These are phyloP conservation scores for Phyllosticta ampelicida DNA, from an alignment of 2,329 filamentous ascomycete genomes.

Conservation along the genomic window DNA sequence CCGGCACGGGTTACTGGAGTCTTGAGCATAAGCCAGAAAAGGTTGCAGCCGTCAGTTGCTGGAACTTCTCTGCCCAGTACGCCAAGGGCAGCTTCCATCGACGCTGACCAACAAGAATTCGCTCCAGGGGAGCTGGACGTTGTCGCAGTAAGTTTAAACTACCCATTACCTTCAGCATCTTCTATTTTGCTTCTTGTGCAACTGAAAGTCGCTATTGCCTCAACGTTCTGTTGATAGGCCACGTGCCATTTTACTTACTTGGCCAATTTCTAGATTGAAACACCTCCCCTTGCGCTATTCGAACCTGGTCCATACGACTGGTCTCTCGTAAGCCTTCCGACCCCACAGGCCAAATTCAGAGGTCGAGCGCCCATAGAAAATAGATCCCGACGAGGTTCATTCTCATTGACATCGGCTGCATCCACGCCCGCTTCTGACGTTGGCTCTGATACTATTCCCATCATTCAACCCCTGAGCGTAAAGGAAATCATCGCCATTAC, in stretches of 20 bases:
- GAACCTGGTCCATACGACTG: constrained; percentile 28
- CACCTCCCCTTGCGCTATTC: constrained; percentile 14
- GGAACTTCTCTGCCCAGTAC: constrained; percentile 3
- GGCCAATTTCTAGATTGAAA: background rate
- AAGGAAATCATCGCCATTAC: constrained; percentile 10
- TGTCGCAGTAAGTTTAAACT: background rate
- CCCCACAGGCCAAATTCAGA: constrained; percentile 13
- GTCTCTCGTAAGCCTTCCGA: constrained; percentile 22
- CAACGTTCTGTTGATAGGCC: no score
- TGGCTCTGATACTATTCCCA: background rate
- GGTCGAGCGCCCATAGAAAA: background rate
- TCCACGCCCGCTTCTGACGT: constrained; percentile 8
- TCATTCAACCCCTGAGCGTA: background rate
- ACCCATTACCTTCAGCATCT: background rate
- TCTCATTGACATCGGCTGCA: constrained; percentile 6
- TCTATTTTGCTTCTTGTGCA: background rate
- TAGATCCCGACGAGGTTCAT: constrained; percentile 2
- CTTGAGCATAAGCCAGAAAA: background rate
- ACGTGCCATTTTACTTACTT: no score
- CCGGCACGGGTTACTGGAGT: background rate
- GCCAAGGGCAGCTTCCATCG: background rate
- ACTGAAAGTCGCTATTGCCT: background rate
- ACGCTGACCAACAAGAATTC: background rate
- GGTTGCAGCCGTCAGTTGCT: background rate
- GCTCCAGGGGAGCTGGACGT: background rate